Base-by-base conservation (phyloP, 108 stramenopile genomes). In the Seminavis robusta region DNA sequence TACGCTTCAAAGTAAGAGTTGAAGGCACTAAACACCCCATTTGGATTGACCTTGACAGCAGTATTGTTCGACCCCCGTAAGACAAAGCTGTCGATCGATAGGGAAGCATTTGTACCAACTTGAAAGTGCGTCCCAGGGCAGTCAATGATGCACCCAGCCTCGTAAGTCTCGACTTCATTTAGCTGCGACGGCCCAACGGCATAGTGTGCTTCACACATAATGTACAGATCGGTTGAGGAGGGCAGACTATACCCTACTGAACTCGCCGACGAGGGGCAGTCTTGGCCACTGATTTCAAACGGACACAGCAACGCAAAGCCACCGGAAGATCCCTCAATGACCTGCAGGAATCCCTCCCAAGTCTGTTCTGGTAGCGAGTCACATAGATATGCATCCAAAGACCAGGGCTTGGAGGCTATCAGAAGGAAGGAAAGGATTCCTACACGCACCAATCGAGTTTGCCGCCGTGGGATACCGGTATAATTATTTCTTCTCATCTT, bases 61-160 rank as follows among this genome's bases (percentile, higher is more conserved):
- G 46, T 25, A n/a, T 47, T 15, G 3, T 3, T 3, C 3, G 46
- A 47, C n/a, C 46, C 10, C 3, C 21, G 21, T 6, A 47, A 27
- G 3, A 15, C 26, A 15, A 47, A 25, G 19, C 46, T 25, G 6
- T 7, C 46, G 1, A 47, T 15, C 21, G 46, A 25, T 1, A 47
- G 25, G 3, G 46, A 47, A 15, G 63, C 28, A 25, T 21, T 6
- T 27, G 33, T 15, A 0, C 19, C 16, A 47, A 65, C 64, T 21
- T 54, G 56, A 29, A 65, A 56, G 26, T 65, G 64, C 10, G 52
- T 54, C 10, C 64, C 64, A 34, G 64, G 56, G 33, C 64, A 65
- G 33, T 65, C 47, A 40, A 65, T 48, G 24, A 65, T 50, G 36
- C 64, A 65, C 15, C 41, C 19, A 20, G 56, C 40, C 31, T 33